phyloP scores from a whole-genome alignment of 371 early-diverging fungal species.

The Circinella umbellata region DNA sequence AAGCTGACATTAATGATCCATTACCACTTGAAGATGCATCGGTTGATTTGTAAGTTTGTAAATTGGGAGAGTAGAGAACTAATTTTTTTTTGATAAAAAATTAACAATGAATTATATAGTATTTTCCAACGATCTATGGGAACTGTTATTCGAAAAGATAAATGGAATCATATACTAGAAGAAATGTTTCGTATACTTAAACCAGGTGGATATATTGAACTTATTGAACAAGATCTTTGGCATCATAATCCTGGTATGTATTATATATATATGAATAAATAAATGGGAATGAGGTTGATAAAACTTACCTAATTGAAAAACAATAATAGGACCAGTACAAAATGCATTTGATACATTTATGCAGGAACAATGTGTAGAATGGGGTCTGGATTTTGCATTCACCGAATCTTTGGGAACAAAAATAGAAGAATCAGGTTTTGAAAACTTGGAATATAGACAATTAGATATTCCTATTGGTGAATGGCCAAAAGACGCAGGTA shows the following conservation, averaged over 20 bases:
- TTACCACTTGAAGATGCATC: conserved; percentile 45
- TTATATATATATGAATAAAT: no score
- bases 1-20: conserved; percentile 40
- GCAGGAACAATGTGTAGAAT: conserved; percentile 35
- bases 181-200: conserved; percentile 49
- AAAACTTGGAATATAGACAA: conserved; percentile 26
- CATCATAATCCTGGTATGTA: conserved; percentile 45
- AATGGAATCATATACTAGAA: conserved; percentile 38
- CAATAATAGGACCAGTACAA: conserved; percentile 37
- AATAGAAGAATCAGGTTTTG: conserved; percentile 33
- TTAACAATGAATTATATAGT: conserved; percentile 19
- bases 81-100: no score
- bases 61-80: neutral
- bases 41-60: conserved; percentile 45
- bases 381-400: conserved; percentile 40
- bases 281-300: no score
- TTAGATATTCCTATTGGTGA: conserved; percentile 54
- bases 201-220: conserved; percentile 50
- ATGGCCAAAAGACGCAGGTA: conserved; percentile 49
- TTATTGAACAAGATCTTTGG: conserved; percentile 46
- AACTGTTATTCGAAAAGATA: conserved; percentile 33
- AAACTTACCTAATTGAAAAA: neutral
- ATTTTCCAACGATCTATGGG: conserved; percentile 53
- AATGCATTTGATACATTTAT: conserved; percentile 49
- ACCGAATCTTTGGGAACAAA: conserved; percentile 27